Evolutionary conservation across 257 asterid species (phyloP).

Genomic region (Datura wrightii): DNA sequence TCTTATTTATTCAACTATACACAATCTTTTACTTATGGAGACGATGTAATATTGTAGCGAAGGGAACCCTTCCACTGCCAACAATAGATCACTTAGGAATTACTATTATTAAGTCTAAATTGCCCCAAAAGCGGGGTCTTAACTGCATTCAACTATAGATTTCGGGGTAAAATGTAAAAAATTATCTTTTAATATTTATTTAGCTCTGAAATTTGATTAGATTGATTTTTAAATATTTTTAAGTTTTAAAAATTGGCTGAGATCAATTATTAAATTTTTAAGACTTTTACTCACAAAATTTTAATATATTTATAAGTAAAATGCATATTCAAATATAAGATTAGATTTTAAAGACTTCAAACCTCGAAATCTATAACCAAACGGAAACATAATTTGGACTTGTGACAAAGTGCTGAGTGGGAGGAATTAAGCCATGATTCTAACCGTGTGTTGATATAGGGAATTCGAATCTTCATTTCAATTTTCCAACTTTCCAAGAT

Average conservation of each 20-base stretch:
- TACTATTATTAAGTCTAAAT: neutral
- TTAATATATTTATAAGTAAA: no score
- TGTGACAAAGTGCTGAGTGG: neutral
- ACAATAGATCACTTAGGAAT: neutral
- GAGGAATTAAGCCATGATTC: neutral
- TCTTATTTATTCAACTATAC: neutral
- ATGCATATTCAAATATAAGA: no score
- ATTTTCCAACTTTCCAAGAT: neutral
- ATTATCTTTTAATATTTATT: no score
- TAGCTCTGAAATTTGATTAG: no score
- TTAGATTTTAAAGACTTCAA: no score
- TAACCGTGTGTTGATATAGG: neutral
- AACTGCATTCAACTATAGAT: neutral
- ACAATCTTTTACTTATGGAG: neutral
- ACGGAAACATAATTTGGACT: neutral
- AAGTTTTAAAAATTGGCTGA: no score
- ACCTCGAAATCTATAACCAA: no score
- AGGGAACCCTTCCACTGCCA: no score
- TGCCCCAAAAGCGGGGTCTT: neutral
- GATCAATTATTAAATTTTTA: no score
- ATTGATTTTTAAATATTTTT: no score
- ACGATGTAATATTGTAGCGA: neutral
- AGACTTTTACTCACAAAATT: no score
- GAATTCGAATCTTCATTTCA: neutral
- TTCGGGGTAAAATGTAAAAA: no score